Evolutionary conservation across 352 stramenopile genomes (phyloP).

Genomic region (Phytopythium cucurbitacearum): DNA sequence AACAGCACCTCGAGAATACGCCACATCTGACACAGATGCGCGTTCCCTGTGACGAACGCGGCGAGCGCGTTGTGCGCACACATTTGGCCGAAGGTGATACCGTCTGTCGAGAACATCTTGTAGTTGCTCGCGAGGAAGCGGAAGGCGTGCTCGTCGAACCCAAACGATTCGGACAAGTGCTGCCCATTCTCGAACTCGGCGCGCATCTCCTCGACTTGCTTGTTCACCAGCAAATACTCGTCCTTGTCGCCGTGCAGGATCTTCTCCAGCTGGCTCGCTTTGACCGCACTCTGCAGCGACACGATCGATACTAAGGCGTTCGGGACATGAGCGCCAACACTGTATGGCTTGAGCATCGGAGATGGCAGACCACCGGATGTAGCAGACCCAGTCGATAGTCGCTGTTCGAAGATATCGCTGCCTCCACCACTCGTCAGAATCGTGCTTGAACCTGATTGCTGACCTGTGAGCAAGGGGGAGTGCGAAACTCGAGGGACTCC

Average conservation of each 20-base stretch:
- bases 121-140: slow-evolving; percentile 81
- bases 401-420: no score
- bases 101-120: slow-evolving; percentile 28
- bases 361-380: neutral
- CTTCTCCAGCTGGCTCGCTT: slow-evolving; percentile 51
- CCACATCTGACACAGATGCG: slow-evolving; percentile 83
- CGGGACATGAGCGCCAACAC: slow-evolving; percentile 10
- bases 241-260: slow-evolving; percentile 66
- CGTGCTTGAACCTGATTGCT: neutral
- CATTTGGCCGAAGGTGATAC: slow-evolving; percentile 60
- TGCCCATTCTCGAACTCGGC: slow-evolving; percentile 60
- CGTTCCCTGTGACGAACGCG: slow-evolving; percentile 66
- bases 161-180: slow-evolving; percentile 77
- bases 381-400: no score
- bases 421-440: no score
- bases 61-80: slow-evolving; percentile 82
- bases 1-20: slow-evolving; percentile 80
- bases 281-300: slow-evolving; percentile 73
- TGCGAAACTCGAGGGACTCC: neutral
- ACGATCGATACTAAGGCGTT: slow-evolving; percentile 66
- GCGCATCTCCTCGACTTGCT: slow-evolving; percentile 55
- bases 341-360: neutral
- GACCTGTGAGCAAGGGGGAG: neutral
- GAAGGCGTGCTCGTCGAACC: slow-evolving; percentile 84
- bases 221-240: slow-evolving; percentile 47